phyloP scores from a whole-genome alignment of 75 land plant species.

The Adiantum capillusveneris region DNA sequence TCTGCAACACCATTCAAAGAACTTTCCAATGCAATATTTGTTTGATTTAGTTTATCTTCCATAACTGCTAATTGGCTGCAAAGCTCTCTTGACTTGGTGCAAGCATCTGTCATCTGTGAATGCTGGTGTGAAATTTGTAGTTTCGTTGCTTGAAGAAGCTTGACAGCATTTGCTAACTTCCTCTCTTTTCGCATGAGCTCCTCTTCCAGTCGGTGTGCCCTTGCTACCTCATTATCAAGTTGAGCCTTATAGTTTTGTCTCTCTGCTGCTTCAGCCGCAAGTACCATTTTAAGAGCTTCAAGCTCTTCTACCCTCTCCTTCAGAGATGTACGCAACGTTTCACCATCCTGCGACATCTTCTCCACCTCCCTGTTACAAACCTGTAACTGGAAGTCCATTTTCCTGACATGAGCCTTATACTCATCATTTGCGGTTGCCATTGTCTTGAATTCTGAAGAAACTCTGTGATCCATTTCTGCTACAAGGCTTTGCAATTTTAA shows the following conservation, averaged over 20 bases:
- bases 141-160: neutral
- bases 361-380: neutral
- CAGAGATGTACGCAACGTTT: neutral
- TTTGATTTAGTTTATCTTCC: too few relatives aligned
- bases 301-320: neutral
- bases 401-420: neutral
- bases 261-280: neutral
- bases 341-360: neutral
- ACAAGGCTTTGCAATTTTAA: neutral
- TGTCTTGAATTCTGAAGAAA: neutral
- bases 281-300: neutral
- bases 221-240: neutral
- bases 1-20: too few relatives aligned
- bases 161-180: neutral
- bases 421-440: neutral
- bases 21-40: too few relatives aligned
- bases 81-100: neutral
- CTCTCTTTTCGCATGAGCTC: neutral
- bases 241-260: neutral
- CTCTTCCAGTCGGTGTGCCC: neutral
- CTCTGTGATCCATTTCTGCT: neutral
- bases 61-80: too few relatives aligned
- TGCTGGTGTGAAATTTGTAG: neutral
- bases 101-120: neutral
- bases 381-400: neutral